Conservation (phyloP, 78 protist genomes). For the Diacronema lutheri region DNA sequence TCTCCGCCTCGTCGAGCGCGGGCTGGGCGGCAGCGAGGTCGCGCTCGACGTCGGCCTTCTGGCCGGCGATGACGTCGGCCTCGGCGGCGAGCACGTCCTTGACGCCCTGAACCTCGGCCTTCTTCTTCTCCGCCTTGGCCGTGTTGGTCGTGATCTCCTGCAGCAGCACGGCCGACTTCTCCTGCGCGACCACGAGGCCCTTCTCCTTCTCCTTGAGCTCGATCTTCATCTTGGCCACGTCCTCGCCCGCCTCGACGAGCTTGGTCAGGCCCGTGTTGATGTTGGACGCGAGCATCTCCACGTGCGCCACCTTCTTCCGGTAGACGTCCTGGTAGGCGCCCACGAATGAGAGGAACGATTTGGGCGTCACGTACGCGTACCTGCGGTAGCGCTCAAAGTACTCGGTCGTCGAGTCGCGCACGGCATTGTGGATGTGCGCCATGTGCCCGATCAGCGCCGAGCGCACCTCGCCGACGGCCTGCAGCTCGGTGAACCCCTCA, state of each 20-base stretch:
- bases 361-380: conserved; percentile 79
- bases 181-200: conserved; percentile 43
- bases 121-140: conserved; percentile 63
- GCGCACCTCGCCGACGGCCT: conserved; percentile 38
- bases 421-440: conserved; percentile 63
- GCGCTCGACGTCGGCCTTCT: conserved; percentile 66
- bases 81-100: conserved; percentile 39
- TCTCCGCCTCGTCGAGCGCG: conserved; percentile 68
- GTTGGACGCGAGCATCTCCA: conserved; percentile 42
- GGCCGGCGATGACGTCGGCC: conserved; percentile 46
- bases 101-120: conserved; percentile 45
- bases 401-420: conserved; percentile 45
- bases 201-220: conserved; percentile 67
- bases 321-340: conserved; percentile 59
- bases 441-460: conserved; percentile 50
- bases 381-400: conserved; percentile 80
- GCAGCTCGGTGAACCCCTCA: conserved; percentile 26
- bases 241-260: conserved; percentile 63
- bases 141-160: conserved; percentile 53
- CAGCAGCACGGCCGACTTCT: conserved; percentile 51
- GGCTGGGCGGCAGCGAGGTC: conserved; percentile 75
- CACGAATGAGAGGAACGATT: conserved; percentile 82
- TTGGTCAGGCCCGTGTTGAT: conserved; percentile 70
- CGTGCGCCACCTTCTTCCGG: conserved; percentile 42
- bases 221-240: conserved; percentile 56